Percentiles rank a stretch among this genome's conserved stretches.
These are phyloP conservation scores for Fusarium sp. DNA, from an alignment of 2,329 filamentous ascomycete genomes.

Conservation along the genomic window DNA sequence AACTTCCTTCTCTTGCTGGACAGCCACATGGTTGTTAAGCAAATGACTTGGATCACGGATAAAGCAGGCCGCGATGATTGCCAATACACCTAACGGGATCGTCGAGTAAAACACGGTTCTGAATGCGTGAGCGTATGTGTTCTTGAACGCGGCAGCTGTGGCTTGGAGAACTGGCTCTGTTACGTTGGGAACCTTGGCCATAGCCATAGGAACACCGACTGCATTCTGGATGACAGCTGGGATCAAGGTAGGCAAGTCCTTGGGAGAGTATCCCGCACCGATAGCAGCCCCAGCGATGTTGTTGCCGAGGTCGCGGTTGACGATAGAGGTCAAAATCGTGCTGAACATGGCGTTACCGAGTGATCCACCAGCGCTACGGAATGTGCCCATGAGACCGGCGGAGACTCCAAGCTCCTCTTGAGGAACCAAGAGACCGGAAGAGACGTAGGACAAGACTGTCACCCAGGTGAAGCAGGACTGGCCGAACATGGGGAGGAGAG, in stretches of 20 bases:
- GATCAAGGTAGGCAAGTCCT: background rate
- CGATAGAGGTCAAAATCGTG: slow-evolving; percentile 1
- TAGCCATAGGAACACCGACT: slow-evolving; percentile 1
- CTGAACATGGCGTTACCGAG: slow-evolving; percentile 16
- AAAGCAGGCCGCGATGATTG: background rate
- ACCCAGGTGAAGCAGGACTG: slow-evolving; percentile 11
- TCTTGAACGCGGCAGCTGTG: background rate
- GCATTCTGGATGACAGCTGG: slow-evolving; percentile 7
- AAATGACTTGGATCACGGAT: slow-evolving; percentile 6
- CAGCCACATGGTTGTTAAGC: slow-evolving; percentile 13
- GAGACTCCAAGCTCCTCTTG: slow-evolving; percentile 9
- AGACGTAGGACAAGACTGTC: slow-evolving; percentile 3
- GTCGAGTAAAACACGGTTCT: slow-evolving; percentile 9
- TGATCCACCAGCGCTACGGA: slow-evolving; percentile 11
- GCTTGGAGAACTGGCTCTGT: slow-evolving; percentile 1
- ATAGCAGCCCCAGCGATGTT: slow-evolving; percentile 8
- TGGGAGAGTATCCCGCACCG: background rate
- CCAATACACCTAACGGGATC: background rate
- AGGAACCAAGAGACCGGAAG: background rate
- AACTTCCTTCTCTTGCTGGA: slow-evolving; percentile 10
- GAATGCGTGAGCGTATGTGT: slow-evolving; percentile 2
- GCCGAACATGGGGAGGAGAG: slow-evolving; percentile 2
- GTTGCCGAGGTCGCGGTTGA: background rate
- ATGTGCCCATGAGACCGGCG: slow-evolving; percentile 4
- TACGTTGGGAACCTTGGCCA: slow-evolving; percentile 9